A percentile compares a stretch with the other conserved stretches of the same genome.
These are phyloP conservation scores for Chernovozyma aurita DNA, from an alignment of 1,139 yeast genomes.

Conservation along the genomic window DNA sequence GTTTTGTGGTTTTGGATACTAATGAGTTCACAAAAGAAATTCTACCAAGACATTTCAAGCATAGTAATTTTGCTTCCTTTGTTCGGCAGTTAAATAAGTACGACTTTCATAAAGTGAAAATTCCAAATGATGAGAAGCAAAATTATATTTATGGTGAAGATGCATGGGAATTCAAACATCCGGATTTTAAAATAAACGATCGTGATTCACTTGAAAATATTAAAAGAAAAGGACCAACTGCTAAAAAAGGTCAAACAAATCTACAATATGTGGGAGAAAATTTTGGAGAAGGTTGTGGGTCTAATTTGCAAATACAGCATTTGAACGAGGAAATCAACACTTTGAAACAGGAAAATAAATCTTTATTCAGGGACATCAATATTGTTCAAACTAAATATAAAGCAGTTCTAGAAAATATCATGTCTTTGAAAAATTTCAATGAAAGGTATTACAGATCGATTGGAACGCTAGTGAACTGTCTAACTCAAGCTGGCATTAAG, in stretches of 20 bases:
- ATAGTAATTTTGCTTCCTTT: slow-evolving; percentile 89
- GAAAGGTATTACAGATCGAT: slow-evolving; percentile 54
- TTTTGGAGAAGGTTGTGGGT: slow-evolving; percentile 4
- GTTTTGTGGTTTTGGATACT: slow-evolving; percentile 85
- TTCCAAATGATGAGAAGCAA: slow-evolving; percentile 48
- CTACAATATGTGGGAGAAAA: slow-evolving; percentile 5
- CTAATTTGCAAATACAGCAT: slow-evolving; percentile 9
- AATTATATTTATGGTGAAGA: slow-evolving; percentile 65
- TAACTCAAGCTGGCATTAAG: slow-evolving; percentile 58
- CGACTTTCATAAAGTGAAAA: slow-evolving; percentile 91
- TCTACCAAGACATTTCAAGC: slow-evolving; percentile 88
- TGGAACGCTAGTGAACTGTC: slow-evolving; percentile 42
- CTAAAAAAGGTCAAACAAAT: slow-evolving; percentile 26
- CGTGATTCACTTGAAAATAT: slow-evolving; percentile 71
- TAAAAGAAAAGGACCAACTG: slow-evolving; percentile 71
- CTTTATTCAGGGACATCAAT: slow-evolving; percentile 40
- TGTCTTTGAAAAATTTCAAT: slow-evolving; percentile 51
- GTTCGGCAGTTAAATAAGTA: slow-evolving; percentile 93
- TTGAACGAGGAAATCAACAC: slow-evolving; percentile 43
- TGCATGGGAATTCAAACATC: slow-evolving; percentile 94
- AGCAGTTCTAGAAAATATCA: slow-evolving; percentile 56
- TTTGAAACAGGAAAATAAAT: slow-evolving; percentile 38
- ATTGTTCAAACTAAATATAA: slow-evolving; percentile 55
- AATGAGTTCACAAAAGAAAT: slow-evolving; percentile 84
- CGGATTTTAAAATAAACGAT: slow-evolving; percentile 74